Conservation (phyloP, 305 asterid species). For the Solanum hybrid region DNA sequence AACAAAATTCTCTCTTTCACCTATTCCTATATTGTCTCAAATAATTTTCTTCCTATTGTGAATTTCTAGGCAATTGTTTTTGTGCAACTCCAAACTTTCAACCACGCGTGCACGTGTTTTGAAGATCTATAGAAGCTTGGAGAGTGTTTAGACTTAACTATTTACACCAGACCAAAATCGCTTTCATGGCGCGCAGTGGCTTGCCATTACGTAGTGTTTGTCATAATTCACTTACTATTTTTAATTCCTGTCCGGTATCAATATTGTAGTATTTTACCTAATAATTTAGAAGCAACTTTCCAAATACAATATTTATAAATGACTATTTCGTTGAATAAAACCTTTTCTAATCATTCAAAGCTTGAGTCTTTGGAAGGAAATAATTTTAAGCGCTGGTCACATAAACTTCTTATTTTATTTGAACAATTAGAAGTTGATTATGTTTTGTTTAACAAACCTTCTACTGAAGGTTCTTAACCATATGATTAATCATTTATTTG, state of each 20-base stretch:
- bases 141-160: background rate
- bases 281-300: background rate
- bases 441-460: background rate
- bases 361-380: background rate
- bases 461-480: too few species aligned
- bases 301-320: too few species aligned
- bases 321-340: too few species aligned
- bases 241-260: background rate
- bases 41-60: background rate
- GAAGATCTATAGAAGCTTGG: background rate
- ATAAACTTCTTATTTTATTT: too few species aligned
- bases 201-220: background rate
- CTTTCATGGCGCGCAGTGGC: background rate
- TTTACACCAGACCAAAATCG: background rate
- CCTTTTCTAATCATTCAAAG: background rate
- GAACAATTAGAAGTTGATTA: background rate
- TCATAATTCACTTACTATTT: background rate
- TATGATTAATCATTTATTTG: too few species aligned
- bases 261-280: background rate
- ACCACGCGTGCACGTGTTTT: background rate
- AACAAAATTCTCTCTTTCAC: background rate
- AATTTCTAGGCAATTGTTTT: background rate
- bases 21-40: background rate
- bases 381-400: background rate
- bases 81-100: background rate